Evolutionary conservation across 148 eudicot species (phyloP).

Genomic region (Cornus kousa): DNA sequence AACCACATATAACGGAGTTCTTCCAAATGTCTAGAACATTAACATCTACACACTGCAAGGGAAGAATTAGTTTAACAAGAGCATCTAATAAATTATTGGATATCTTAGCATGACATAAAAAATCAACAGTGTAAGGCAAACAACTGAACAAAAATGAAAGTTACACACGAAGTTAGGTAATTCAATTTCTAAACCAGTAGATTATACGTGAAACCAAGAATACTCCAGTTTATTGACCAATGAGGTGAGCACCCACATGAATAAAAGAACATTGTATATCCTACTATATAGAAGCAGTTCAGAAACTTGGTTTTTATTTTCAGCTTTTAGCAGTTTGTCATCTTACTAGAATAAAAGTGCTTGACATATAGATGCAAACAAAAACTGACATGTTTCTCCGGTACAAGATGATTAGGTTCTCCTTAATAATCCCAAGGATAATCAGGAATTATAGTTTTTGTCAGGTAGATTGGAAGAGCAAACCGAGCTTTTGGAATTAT

Average conservation of each 20-base stretch:
- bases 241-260: too few species aligned
- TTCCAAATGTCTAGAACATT: background rate
- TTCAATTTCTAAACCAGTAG: background rate
- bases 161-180: background rate
- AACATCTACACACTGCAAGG: background rate
- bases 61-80: background rate
- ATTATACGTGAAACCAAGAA: too few species aligned
- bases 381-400: conserved; percentile 2
- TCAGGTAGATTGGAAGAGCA: background rate
- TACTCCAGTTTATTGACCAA: too few species aligned
- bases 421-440: background rate
- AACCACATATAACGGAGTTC: background rate
- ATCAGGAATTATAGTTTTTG: conserved; percentile 1
- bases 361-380: background rate
- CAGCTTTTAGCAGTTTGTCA: background rate
- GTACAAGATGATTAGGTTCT: background rate
- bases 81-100: too few species aligned
- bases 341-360: background rate
- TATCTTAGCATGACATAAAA: too few species aligned
- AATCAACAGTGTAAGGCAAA: background rate
- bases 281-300: background rate
- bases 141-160: background rate
- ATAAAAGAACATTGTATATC: background rate
- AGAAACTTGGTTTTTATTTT: background rate
- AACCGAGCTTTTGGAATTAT: background rate